Percentiles rank a stretch among this genome's conserved stretches.
phyloP scores from a whole-genome alignment of 2,329 filamentous ascomycete genomes.

The Aureobasidium subglaciale region DNA sequence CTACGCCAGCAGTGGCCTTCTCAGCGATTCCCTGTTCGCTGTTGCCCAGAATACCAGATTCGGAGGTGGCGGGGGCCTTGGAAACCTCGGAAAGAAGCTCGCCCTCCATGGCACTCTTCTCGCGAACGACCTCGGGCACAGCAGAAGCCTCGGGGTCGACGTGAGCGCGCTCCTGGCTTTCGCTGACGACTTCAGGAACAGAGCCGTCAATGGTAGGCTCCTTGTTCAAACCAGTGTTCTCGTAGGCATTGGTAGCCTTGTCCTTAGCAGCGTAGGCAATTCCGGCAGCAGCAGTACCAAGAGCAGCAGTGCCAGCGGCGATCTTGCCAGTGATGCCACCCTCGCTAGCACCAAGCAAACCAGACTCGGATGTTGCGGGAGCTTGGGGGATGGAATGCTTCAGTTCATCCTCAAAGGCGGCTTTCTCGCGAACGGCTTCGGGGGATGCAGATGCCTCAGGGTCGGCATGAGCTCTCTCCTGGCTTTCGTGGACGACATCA shows the following conservation, averaged over 20 bases:
- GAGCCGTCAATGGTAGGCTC: slow-evolving; percentile 12
- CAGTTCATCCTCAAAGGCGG: slow-evolving; percentile 58
- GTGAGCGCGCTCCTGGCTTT: slow-evolving; percentile 62
- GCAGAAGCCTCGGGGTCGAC: slow-evolving; percentile 61
- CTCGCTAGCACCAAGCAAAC: slow-evolving; percentile 29
- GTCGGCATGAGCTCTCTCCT: slow-evolving; percentile 54
- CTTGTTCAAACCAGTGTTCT: neutral
- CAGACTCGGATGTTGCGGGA: slow-evolving; percentile 19
- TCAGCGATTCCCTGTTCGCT: slow-evolving; percentile 17
- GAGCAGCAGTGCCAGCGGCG: slow-evolving; percentile 38
- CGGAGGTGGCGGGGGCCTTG: slow-evolving; percentile 22
- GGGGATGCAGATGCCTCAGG: slow-evolving; percentile 61
- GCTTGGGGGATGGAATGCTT: slow-evolving; percentile 41
- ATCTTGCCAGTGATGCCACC: slow-evolving; percentile 34
- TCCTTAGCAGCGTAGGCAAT: slow-evolving; percentile 29
- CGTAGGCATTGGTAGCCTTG: slow-evolving; percentile 24
- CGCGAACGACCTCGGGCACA: slow-evolving; percentile 46
- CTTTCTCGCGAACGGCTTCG: slow-evolving; percentile 39
- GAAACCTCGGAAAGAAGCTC: slow-evolving; percentile 60
- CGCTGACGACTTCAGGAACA: slow-evolving; percentile 59
- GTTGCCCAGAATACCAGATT: slow-evolving; percentile 32
- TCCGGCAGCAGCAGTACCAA: slow-evolving; percentile 30
- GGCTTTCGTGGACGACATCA: slow-evolving; percentile 62
- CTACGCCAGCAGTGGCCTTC: slow-evolving; percentile 37
- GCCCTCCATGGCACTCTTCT: slow-evolving; percentile 51